Evolutionary conservation across 768 basidiomycete species (phyloP).

Genomic region (Mycena latifolia): DNA sequence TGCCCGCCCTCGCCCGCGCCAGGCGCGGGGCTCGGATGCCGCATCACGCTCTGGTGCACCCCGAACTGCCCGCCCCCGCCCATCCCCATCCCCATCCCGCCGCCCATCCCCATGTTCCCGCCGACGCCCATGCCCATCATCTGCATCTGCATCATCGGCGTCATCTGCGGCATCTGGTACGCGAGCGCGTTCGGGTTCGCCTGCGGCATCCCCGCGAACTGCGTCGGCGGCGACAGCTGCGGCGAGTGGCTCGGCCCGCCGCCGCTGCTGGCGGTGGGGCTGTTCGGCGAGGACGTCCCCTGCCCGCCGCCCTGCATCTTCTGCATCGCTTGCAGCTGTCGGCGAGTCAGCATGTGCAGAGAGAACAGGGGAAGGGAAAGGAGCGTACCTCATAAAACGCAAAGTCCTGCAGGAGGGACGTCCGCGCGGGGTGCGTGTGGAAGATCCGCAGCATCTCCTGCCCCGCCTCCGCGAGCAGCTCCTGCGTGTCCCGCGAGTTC

Average conservation of each 20-base stretch:
- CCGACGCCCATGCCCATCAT: conserved; percentile 66
- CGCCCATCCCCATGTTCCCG: conserved; percentile 67
- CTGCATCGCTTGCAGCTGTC: conserved; percentile 87
- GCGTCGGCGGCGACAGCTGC: conserved; percentile 53
- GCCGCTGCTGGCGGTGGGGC: conserved; percentile 48
- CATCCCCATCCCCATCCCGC: conserved; percentile 67
- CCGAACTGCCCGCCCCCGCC: conserved; percentile 63
- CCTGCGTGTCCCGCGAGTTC: conserved; percentile 97
- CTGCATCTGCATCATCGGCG: conserved; percentile 74
- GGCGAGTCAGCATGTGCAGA: conserved; percentile 5
- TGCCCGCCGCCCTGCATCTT: conserved; percentile 62
- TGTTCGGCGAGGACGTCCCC: conserved; percentile 51
- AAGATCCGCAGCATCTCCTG: conserved; percentile 98
- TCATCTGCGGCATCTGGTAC: conserved; percentile 71
- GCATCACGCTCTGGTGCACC: conserved; percentile 86
- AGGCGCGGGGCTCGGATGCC: conserved; percentile 80
- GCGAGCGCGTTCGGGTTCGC: conserved; percentile 61
- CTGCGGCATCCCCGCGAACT: conserved; percentile 52
- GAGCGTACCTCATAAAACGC: conserved; percentile 86
- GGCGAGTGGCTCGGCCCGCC: conserved; percentile 54
- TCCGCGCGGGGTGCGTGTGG: conserved; percentile 92
- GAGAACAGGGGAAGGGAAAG: not conserved
- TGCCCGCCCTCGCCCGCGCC: conserved; percentile 50
- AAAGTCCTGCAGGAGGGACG: conserved; percentile 93
- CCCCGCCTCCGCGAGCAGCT: conserved; percentile 94